Evolutionary conservation across 2,329 filamentous ascomycete genomes (phyloP), one percentile per base, ranked within the genome.

Genomic region (Colletotrichum gigasporum): DNA sequence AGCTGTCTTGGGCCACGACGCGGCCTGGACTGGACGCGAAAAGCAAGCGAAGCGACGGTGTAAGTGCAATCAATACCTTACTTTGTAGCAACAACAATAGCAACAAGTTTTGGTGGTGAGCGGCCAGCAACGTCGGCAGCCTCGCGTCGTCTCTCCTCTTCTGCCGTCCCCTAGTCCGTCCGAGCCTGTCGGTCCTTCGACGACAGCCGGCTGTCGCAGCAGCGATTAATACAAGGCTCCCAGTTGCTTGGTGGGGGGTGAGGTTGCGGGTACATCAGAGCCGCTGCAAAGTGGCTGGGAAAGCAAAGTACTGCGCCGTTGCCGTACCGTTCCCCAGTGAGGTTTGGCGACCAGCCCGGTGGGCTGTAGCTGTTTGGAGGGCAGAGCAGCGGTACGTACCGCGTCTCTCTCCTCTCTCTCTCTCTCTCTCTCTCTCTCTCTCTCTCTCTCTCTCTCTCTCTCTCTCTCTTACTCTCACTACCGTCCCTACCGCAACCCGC

Each of bases 31-130:
- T 28, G 34, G 34, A 14, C 18, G 4, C 18, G 39, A 45, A 44
- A 20, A 32, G 37, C 53, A 63, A 52, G 53, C 59, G 53, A 58
- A 37, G 45, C 45, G 45, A 63, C 53, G 53, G 53, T 58, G 44
- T 58, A 58, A 58, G 44, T 63, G 53, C 35, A 26, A n/a, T 24
- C 44, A 32, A 18, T 18, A 24, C 20, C n/a, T n/a, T n/a, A n/a
- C n/a, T n/a, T 24, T 12, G 24, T 47, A 22, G 24, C 22, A 24
- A 24, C 20, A 20, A 47, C 16, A 28, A 22, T 47, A n/a, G 12
- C 22, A 20, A 22, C 18, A 3, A 37, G 28, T 35, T 22, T 9
- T 18, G 22, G 11, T 14, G 14, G 14, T n/a, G 35, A 42, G 35
- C 30, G 18, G 16, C 18, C 18, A 16, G 35, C 12, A 16, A 6